phyloP scores from a whole-genome alignment of 495 filamentous ascomycete genomes.

The Terfezia claveryi region DNA sequence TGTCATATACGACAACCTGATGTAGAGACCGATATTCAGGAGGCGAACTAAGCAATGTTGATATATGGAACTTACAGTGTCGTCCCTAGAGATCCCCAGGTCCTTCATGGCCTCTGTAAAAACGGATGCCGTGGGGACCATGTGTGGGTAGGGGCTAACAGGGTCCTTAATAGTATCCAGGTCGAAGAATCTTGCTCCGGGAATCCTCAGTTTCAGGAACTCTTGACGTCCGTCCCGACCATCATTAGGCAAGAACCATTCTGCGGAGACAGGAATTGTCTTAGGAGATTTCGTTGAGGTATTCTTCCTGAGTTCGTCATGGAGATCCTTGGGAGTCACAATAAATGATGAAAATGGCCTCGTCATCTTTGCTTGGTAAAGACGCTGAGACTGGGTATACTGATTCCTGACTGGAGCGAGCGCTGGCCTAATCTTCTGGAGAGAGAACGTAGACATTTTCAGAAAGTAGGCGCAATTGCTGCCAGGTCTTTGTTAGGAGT shows the following conservation, averaged over 20 bases:
- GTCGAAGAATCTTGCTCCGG: constrained; percentile 85
- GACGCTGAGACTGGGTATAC: too few species aligned
- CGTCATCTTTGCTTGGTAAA: too few species aligned
- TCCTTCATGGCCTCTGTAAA: constrained; percentile 77
- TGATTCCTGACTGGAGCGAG: too few species aligned
- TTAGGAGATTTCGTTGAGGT: constrained; percentile 55
- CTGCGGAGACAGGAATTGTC: constrained; percentile 69
- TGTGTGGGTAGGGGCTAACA: constrained; percentile 78
- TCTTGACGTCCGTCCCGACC: constrained; percentile 52
- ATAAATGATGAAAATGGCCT: constrained; percentile 45
- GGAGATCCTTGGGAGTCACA: constrained; percentile 63
- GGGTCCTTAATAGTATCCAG: constrained; percentile 75
- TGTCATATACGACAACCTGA: constrained; percentile 69
- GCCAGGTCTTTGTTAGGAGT: too few species aligned
- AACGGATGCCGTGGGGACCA: constrained; percentile 61
- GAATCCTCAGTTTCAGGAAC: constrained; percentile 59
- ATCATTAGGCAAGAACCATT: constrained; percentile 93
- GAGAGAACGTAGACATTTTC: too few species aligned
- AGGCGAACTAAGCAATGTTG: too few species aligned
- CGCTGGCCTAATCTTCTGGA: too few species aligned
- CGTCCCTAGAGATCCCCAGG: constrained; percentile 64
- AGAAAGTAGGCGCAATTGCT: too few species aligned
- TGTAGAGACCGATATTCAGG: neutral
- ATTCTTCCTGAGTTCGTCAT: constrained; percentile 55
- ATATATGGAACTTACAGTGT: constrained; percentile 26